A percentile compares a stretch with the other conserved stretches of the same genome.
These are phyloP conservation scores for Clavispora carvajalis DNA, from an alignment of 805 yeast species.

Conservation along the genomic window DNA sequence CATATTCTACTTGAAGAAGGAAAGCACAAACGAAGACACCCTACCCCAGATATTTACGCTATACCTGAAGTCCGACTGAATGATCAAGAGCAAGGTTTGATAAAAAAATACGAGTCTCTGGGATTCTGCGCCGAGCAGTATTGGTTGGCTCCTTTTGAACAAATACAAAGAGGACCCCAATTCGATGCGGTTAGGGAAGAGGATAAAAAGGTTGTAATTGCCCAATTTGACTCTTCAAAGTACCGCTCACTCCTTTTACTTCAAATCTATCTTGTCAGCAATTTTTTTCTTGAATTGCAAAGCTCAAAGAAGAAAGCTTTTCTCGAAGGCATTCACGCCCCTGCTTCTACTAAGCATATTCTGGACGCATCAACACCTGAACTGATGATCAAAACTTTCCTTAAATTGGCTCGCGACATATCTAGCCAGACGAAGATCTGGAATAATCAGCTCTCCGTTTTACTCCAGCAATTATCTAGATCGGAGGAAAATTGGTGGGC, in stretches of 20 bases:
- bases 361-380: slow-evolving; percentile 30
- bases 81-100: slow-evolving; percentile 12
- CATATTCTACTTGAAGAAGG: slow-evolving; percentile 28
- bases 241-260: slow-evolving; percentile 23
- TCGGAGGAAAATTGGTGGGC: slow-evolving; percentile 37
- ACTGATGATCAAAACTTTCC: slow-evolving; percentile 15
- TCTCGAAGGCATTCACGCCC: slow-evolving; percentile 19
- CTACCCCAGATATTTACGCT: slow-evolving; percentile 14
- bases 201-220: slow-evolving; percentile 22
- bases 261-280: slow-evolving; percentile 27
- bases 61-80: slow-evolving; percentile 14
- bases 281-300: slow-evolving; percentile 27
- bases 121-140: slow-evolving; percentile 34
- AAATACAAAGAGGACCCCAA: slow-evolving; percentile 11
- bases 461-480: slow-evolving; percentile 22
- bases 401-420: slow-evolving; percentile 24
- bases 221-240: slow-evolving; percentile 22
- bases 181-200: slow-evolving; percentile 15
- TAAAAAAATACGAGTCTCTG: slow-evolving; percentile 15
- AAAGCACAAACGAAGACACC: slow-evolving; percentile 13
- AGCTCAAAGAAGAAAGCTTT: slow-evolving; percentile 18
- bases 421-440: slow-evolving; percentile 15
- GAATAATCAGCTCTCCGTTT: slow-evolving; percentile 23
- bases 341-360: slow-evolving; percentile 30
- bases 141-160: slow-evolving; percentile 29